A percentile compares a stretch with the other conserved stretches of the same genome.
These are phyloP conservation scores for Platanthera guangdongensis DNA, from an alignment of 106 monocot genomes.

Conservation along the genomic window DNA sequence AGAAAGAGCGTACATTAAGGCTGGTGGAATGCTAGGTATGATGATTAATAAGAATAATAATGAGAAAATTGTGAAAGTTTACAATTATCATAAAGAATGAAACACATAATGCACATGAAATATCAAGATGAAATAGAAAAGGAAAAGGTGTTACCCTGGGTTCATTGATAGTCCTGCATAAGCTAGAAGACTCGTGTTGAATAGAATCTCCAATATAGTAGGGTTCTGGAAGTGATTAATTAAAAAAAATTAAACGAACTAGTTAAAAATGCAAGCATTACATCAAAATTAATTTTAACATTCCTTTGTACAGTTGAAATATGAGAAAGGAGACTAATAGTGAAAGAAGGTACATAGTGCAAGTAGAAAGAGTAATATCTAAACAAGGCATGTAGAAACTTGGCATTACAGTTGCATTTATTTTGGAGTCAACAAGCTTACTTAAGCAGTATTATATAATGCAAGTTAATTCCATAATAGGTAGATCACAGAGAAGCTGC, in stretches of 20 bases:
- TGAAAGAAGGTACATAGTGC: neutral
- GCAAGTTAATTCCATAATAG: neutral
- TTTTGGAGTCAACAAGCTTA: neutral
- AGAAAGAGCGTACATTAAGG: neutral
- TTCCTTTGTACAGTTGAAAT: neutral
- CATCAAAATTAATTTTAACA: neutral
- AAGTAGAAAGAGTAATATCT: neutral
- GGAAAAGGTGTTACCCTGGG: conserved; percentile 7
- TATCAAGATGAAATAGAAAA: neutral
- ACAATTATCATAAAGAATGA: neutral
- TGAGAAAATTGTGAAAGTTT: neutral
- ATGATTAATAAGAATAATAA: neutral
- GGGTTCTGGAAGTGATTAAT: conserved; percentile 10
- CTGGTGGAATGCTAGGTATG: neutral
- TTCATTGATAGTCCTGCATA: conserved; percentile 3
- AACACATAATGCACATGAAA: neutral
- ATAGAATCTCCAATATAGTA: conserved; percentile 28
- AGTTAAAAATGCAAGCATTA: neutral
- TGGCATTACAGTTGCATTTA: neutral
- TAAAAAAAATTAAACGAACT: neutral
- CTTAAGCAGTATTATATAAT: neutral
- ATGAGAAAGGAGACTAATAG: neutral
- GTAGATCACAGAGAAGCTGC: neutral
- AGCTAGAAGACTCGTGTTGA: conserved; percentile 7
- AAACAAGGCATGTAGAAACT: neutral